Base-by-base conservation (phyloP, 768 basidiomycete genomes). In the Rhizopogon sp. region DNA sequence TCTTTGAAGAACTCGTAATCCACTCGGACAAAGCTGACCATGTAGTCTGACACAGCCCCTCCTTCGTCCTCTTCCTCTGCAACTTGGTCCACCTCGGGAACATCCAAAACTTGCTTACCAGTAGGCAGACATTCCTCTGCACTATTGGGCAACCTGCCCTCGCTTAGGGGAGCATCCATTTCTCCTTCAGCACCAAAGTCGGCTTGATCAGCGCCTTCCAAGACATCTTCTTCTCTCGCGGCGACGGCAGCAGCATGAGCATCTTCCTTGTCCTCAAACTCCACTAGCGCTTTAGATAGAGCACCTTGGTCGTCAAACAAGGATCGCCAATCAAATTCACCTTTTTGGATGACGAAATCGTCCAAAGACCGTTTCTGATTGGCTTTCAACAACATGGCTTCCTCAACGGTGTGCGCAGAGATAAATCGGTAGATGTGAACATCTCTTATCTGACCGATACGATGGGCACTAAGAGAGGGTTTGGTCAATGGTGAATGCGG, bases 361-460 rank as follows among this genome's bases (percentile, higher is more conserved):
- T 97, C 93, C 55, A 98, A 75, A 8, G 88, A 84, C 50, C 94
- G 87, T 70, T 98, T 98, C 74, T 98, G 95, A 62, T 98, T 95
- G n/a, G 95, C 95, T 68, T 96, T 97, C 58, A 87, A 87, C 33
- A 98, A 81, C 83, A 98, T 90, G 50, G 93, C 92, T 71, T 98
- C 95, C 70, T 98, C 95, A 33, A 98, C 93, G 0, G 95, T 95
- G 70, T 89, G 81, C 56, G 82, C 77, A 9, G 91, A 91, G 45
- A 98, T 85, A 66, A 98, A 93, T 16, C 95, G 88, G 70, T 96
- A 97, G 62, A 98, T 95, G 67, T 97, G 92, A 8, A 98, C 95
- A 65, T 94, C 92, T 47, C 91, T 89, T 56, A 93, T 93, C 69
- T 98, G 96, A 8, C 96, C 96, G 58, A 99, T 98, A n/a, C 96